Evolutionary conservation across 805 yeast species (phyloP), one percentile per base, ranked within the genome.

Genomic region (Metschnikowia hibisci): DNA sequence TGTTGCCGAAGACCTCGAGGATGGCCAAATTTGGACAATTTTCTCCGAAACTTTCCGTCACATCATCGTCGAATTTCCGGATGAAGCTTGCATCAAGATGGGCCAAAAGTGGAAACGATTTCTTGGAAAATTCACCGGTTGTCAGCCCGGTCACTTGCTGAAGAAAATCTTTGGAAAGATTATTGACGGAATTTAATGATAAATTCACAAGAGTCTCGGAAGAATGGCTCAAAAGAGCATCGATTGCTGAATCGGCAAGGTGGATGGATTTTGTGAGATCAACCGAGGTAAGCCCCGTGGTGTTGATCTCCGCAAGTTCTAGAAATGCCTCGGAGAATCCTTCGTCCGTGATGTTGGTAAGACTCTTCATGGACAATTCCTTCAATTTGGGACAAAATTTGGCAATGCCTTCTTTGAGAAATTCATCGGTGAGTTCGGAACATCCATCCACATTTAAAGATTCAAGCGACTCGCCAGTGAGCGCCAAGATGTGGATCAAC

Each of bases 1-100:
- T 86, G 56, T 84, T 72, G 1, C 96, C 96, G 60, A 82, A 88
- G 12, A 87, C 90, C 54, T 87, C 95, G 43, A 91, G 58, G 12
- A 85, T 71, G 35, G 74, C 71, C 44, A 91, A 63, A 36, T 77
- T 77, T 0, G 81, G 76, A 48, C 93, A 86, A 9, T 76, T 71
- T 22, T 73, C 63, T 3, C 84, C 74, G 15, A 88, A 52, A 23
- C 74, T 55, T 20, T 76, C 77, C n/a, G 90, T 60, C 0, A 80
- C 74, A 14, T 71, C 74, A 61, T 91, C 87, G 57, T 88, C 88
- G 10, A 87, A 76, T 15, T 80, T 69, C 31, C 95, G 69, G 3
- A 88, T 86, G 63, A 91, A 91, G 0, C 97, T 95, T 11, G 81
- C 57, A 60, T 91, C 93, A 13, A 87, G 53, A 27, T 78, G 74